These are phyloP conservation scores for Penicillium decumbens DNA, from an alignment of 2,329 filamentous ascomycete genomes.

Conservation along the genomic window DNA sequence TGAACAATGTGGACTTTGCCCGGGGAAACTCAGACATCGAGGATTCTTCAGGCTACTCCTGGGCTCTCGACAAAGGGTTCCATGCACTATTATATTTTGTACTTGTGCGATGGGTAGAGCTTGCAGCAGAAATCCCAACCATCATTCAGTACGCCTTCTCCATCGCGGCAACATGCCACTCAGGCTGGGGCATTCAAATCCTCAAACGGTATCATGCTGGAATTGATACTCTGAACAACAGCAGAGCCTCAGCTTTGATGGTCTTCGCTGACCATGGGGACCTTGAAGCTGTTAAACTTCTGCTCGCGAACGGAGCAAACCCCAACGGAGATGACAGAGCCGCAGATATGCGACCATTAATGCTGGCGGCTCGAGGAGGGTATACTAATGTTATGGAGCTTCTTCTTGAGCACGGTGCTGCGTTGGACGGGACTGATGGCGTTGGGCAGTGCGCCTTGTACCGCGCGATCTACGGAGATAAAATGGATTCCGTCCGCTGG, in stretches of 20 bases:
- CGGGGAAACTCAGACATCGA: conserved; percentile 1
- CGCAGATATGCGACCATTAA: too few relatives aligned
- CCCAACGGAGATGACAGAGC: too few relatives aligned
- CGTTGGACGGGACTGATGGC: not conserved
- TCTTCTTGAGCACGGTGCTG: conserved; percentile 8
- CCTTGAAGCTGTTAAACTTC: conserved; percentile 2
- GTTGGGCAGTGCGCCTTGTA: conserved; percentile 5
- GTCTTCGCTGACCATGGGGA: too few relatives aligned
- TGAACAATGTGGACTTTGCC: conserved; percentile 4
- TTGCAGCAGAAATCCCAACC: conserved; percentile 3
- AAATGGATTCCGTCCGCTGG: not conserved
- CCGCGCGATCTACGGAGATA: conserved; percentile 1
- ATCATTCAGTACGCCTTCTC: conserved; percentile 9
- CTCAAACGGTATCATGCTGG: conserved; percentile 14
- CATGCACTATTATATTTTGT: conserved; percentile 19
- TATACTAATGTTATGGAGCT: too few relatives aligned
- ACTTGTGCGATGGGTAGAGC: conserved; percentile 14
- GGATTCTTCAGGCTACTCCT: conserved; percentile 9
- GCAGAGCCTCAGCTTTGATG: conserved; percentile 13
- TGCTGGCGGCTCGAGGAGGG: too few relatives aligned
- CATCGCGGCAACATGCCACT: conserved; percentile 11
- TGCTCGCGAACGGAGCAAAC: conserved; percentile 21
- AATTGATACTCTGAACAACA: conserved; percentile 11
- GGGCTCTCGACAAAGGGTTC: conserved; percentile 9
- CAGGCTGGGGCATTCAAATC: conserved; percentile 10